These are phyloP conservation scores for Dothidotthia symphoricarpi DNA, from an alignment of 2,329 filamentous ascomycete genomes.

Conservation along the genomic window DNA sequence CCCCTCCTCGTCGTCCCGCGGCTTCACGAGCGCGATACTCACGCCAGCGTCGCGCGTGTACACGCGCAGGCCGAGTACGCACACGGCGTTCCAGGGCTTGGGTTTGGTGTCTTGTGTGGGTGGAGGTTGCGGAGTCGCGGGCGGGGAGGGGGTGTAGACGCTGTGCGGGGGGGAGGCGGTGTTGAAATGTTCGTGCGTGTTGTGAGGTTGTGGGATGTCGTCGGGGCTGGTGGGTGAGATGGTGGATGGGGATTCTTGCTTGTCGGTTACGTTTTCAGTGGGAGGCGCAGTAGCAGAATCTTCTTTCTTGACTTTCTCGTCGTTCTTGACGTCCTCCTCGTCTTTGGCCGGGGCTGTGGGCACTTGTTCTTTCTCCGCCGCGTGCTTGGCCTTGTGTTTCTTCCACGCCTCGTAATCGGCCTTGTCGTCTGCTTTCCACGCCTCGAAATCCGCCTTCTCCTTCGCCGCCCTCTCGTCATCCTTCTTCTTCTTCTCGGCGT, in stretches of 20 bases:
- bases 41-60: slow-evolving; percentile 40
- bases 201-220: no score
- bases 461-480: slow-evolving; percentile 35
- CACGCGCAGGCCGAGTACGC: slow-evolving; percentile 58
- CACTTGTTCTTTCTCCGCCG: no score
- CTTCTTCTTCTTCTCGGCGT: slow-evolving; percentile 31
- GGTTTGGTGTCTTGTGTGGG: slow-evolving; percentile 16
- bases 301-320: background rate
- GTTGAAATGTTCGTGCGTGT: no score
- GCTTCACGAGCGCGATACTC: slow-evolving; percentile 34
- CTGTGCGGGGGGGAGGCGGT: no score
- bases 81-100: slow-evolving; percentile 59
- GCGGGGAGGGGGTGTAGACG: no score
- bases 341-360: background rate
- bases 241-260: no score
- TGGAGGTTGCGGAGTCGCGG: background rate
- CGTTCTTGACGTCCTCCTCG: slow-evolving; percentile 3
- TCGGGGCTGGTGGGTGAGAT: background rate
- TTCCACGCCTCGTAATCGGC: slow-evolving; percentile 25
- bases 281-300: no score
- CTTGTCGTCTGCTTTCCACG: slow-evolving; percentile 37
- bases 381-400: no score
- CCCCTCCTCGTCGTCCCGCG: slow-evolving; percentile 30
- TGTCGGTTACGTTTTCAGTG: background rate
- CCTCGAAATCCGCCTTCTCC: slow-evolving; percentile 30